phyloP scores from a whole-genome alignment of 202 grass and related monocot species.

The Carex sylvatica region DNA sequence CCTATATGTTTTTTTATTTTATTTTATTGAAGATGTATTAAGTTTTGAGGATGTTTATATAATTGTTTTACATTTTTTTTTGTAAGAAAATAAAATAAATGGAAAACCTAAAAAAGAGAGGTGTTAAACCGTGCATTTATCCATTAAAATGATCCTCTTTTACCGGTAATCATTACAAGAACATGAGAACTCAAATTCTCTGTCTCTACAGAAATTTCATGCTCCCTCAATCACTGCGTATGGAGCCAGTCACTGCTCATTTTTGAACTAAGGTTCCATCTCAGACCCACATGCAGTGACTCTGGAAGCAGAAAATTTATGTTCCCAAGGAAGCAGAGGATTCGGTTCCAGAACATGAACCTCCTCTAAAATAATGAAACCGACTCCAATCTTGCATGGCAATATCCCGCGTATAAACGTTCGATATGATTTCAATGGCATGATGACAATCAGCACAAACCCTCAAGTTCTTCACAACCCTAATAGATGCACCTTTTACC shows the following conservation, averaged over 20 bases:
- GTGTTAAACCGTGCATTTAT: neutral
- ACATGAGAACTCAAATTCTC: too few relatives aligned
- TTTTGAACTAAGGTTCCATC: too few relatives aligned
- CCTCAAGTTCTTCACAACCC: constrained; percentile 82
- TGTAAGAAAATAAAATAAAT: neutral
- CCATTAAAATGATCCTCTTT: neutral
- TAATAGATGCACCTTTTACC: constrained; percentile 49
- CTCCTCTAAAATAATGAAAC: constrained; percentile 69
- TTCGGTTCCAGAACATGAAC: constrained; percentile 66
- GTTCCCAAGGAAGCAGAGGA: too few relatives aligned
- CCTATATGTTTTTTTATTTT: neutral
- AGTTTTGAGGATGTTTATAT: neutral
- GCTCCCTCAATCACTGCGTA: too few relatives aligned
- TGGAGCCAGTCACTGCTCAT: too few relatives aligned
- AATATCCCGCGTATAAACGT: constrained; percentile 58
- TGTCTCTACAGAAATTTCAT: too few relatives aligned
- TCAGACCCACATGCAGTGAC: too few relatives aligned
- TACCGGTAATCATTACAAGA: constrained; percentile 92
- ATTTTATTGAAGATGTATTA: neutral
- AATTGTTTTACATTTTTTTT: neutral
- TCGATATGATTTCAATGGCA: constrained; percentile 62
- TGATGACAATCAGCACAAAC: constrained; percentile 72
- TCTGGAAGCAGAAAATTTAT: too few relatives aligned
- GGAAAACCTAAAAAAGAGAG: neutral
- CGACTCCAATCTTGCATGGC: constrained; percentile 66